Evolutionary conservation across 2,329 filamentous ascomycete genomes (phyloP).

Genomic region (Tolypocladium capitatum): DNA sequence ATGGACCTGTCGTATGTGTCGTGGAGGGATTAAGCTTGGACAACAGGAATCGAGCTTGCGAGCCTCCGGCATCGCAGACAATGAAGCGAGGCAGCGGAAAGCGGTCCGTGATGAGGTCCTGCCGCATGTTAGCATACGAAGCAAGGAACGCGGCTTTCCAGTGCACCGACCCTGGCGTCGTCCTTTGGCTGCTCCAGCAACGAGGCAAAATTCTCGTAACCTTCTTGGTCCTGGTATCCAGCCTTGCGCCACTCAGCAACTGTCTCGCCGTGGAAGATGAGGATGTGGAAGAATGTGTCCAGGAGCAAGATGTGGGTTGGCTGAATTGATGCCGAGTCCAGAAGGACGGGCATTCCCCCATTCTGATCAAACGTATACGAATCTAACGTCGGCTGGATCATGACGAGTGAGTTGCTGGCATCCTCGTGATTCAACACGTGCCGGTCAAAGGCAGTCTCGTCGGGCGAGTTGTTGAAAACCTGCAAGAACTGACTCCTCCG

Average conservation of each 20-base stretch:
- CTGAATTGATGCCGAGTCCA: slow-evolving; percentile 94
- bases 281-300: slow-evolving; percentile 98
- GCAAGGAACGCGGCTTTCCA: not conserved
- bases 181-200: slow-evolving; percentile 90
- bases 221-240: slow-evolving; percentile 94
- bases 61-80: slow-evolving; percentile 95
- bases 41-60: slow-evolving; percentile 89
- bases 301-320: slow-evolving; percentile 85
- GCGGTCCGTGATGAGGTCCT: slow-evolving; percentile 93
- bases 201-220: slow-evolving; percentile 88
- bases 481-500: slow-evolving; percentile 94
- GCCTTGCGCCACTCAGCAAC: slow-evolving; percentile 97
- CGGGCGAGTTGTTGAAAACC: slow-evolving; percentile 98
- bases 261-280: slow-evolving; percentile 98
- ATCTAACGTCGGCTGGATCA: slow-evolving; percentile 97
- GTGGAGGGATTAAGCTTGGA: slow-evolving; percentile 97
- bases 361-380: slow-evolving; percentile 97
- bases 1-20: slow-evolving; percentile 85
- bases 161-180: slow-evolving; percentile 66
- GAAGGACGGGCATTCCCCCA: slow-evolving; percentile 78
- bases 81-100: slow-evolving; percentile 98
- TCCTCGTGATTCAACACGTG: slow-evolving; percentile 97
- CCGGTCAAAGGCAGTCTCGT: slow-evolving; percentile 97
- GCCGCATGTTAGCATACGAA: slow-evolving; percentile 11
- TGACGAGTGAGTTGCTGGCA: slow-evolving; percentile 89